phyloP scores from a whole-genome alignment of 257 asterid genomes.

The Salvia miltiorrhiza region DNA sequence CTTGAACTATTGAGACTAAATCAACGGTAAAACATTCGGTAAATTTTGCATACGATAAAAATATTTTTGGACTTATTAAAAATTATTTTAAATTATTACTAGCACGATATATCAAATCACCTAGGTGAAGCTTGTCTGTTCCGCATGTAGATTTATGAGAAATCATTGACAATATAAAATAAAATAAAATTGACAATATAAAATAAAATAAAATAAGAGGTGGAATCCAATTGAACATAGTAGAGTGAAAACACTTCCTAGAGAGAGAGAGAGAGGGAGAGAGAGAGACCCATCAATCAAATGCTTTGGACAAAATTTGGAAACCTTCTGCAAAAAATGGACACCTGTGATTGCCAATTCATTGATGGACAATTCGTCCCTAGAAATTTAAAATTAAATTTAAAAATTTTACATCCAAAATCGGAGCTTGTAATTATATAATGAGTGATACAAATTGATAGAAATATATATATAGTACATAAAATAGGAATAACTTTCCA shows the following conservation, averaged over 20 bases:
- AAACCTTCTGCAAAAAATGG: slow-evolving; percentile 7
- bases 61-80: no score
- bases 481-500: no score
- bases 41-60: not conserved
- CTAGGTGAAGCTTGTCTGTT: not conserved
- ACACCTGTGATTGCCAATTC: slow-evolving; percentile 7
- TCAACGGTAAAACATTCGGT: not conserved
- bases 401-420: not conserved
- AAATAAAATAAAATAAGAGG: no score
- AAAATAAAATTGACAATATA: no score
- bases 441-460: no score
- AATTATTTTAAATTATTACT: not conserved
- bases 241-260: slow-evolving; percentile 3
- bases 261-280: not conserved
- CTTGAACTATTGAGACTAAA: no score
- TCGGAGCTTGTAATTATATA: not conserved
- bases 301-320: not conserved
- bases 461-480: no score
- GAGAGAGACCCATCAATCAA: slow-evolving; percentile 22
- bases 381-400: no score
- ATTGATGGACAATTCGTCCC: slow-evolving; percentile 18
- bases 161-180: no score
- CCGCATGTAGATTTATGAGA: not conserved
- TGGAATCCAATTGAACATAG: not conserved
- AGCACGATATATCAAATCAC: not conserved